Base-by-base conservation (phyloP, 1,284 basidiomycete species). In the Phylloporus sp. region DNA sequence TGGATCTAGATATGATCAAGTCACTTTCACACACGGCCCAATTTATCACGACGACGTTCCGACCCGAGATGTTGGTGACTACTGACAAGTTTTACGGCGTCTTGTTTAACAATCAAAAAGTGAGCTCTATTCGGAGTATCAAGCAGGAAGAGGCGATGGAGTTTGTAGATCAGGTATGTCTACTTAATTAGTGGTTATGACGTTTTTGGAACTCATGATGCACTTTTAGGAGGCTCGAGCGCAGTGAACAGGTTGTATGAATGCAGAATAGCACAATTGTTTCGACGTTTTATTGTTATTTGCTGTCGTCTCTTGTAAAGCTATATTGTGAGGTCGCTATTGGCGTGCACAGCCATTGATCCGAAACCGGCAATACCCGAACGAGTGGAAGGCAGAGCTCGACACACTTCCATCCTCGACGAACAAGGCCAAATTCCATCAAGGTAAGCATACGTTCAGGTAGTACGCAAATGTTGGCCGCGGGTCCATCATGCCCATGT, bases 21-120 rank as follows among this genome's bases (percentile, higher is more conserved):
- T 92, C 94, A 32, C 86, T 99, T 23, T 88, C 96, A 1, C 84
- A 89, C 8, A 91, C 89, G 3, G 97, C 95, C 0, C 98, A 99
- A 80, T 99, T 99, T 82, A 98, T 99, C 79, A 97, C 95, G 37
- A 99, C 98, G 3, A 99, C 98, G 3, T 99, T 99, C 89, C 87
- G 97, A 66, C 94, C 96, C 0, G 98, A 99, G 82, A 96, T 99
- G 94, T 86, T 99, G 68, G 93, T 94, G 14, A 92, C 94, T 2
- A 96, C 97, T 0, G 95, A 98, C 80, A 95, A 97, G 77, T 98
- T 97, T 79, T 99, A 98, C 72, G 98, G 98, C n/a, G 98, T 99
- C n/a, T 84, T 98, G 70, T 99, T 99, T 84, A 96, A 97, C 80
- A 94, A 93, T 73, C 94, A 97, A 77, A 99, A 99, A 81, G 88